These are phyloP conservation scores for Glycine latifolia DNA, from an alignment of 306 rosid species.

Conservation along the genomic window DNA sequence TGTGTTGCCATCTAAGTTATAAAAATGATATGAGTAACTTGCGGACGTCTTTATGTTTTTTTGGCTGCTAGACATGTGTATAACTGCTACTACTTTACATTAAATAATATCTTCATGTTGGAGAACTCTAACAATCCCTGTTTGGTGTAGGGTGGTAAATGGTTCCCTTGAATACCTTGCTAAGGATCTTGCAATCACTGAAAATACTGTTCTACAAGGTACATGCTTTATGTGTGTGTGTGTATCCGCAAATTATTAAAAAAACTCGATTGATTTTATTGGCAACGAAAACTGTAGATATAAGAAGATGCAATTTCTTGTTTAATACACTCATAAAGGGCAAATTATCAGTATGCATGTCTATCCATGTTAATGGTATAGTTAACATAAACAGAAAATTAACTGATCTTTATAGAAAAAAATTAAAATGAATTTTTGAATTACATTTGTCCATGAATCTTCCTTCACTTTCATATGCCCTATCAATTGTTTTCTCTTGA, in stretches of 20 bases:
- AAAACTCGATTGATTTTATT: not conserved
- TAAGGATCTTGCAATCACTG: slow-evolving; percentile 83
- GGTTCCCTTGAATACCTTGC: slow-evolving; percentile 96
- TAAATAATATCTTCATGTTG: not conserved
- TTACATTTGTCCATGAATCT: slow-evolving; percentile 16
- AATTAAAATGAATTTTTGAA: slow-evolving; percentile 22
- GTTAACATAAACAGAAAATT: slow-evolving; percentile 8
- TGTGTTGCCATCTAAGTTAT: slow-evolving; percentile 2
- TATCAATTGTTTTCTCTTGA: slow-evolving; percentile 31
- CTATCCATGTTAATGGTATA: slow-evolving; percentile 22
- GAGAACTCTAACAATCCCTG: slow-evolving; percentile 39
- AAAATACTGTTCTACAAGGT: slow-evolving; percentile 87
- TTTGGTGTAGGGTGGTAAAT: slow-evolving; percentile 86
- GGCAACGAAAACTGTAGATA: slow-evolving; percentile 1
- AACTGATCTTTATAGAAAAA: slow-evolving; percentile 3
- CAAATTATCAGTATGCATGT: slow-evolving; percentile 7
- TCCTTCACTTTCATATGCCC: slow-evolving; percentile 13
- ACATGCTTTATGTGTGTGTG: not conserved
- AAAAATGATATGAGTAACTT: not conserved
- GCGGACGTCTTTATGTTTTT: slow-evolving; percentile 1
- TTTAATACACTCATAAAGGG: not conserved
- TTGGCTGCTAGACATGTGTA: slow-evolving; percentile 25
- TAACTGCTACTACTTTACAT: slow-evolving; percentile 34
- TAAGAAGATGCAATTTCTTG: not conserved
- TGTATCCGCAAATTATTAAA: not conserved